Conservation (phyloP, 768 basidiomycete species). For the Russula earlei region DNA sequence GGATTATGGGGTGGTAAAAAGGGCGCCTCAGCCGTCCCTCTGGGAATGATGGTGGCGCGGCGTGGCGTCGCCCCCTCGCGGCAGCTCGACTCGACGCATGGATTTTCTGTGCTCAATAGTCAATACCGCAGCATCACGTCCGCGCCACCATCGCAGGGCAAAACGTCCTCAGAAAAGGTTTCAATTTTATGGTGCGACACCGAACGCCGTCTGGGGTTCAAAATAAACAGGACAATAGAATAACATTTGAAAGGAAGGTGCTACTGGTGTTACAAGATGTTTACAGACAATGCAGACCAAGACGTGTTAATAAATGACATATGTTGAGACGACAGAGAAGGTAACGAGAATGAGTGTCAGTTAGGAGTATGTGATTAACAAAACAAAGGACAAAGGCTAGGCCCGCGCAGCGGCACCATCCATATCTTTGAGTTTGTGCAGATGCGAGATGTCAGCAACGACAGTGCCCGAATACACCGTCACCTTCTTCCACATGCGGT, state of each 20-base stretch:
- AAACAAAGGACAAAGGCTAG: not conserved
- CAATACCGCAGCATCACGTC: not conserved
- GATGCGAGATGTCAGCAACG: conserved; percentile 19
- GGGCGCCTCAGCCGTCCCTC: not conserved
- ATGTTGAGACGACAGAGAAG: not conserved
- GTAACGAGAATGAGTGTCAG: conserved; percentile 2
- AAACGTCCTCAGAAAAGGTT: too few relatives aligned
- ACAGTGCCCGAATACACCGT: conserved; percentile 13
- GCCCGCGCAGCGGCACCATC: conserved; percentile 11
- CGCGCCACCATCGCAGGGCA: not conserved
- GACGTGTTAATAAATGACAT: too few relatives aligned
- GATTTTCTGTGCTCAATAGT: not conserved
- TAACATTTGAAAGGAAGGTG: not conserved
- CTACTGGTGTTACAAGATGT: not conserved
- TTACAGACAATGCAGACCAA: not conserved
- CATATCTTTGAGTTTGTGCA: conserved; percentile 18
- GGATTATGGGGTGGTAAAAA: not conserved
- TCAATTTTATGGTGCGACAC: not conserved
- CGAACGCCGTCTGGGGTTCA: not conserved
- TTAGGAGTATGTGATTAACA: not conserved
- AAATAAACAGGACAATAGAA: not conserved
- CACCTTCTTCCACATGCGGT: conserved; percentile 17
- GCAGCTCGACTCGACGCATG: not conserved
- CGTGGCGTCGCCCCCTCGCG: not conserved
- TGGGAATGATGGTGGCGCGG: conserved; percentile 4